phyloP scores from a whole-genome alignment of 2,329 filamentous ascomycete species.

The Teratosphaeria destructans region DNA sequence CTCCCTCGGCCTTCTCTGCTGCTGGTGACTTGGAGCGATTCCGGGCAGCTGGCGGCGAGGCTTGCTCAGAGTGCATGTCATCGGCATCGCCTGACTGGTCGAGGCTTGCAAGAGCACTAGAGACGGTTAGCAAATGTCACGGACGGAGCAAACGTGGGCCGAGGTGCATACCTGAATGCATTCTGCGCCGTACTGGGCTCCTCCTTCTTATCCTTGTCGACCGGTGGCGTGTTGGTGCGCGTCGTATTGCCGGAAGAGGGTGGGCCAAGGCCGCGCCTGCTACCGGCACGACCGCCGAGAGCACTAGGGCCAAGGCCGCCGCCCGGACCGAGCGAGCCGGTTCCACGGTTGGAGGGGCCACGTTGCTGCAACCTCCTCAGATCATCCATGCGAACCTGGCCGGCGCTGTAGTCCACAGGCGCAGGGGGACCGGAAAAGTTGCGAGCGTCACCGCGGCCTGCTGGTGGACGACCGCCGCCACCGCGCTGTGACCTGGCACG shows the following conservation, averaged over 20 bases:
- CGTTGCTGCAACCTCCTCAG: constrained; percentile 68
- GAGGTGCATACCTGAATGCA: constrained; percentile 74
- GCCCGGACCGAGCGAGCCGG: constrained; percentile 50
- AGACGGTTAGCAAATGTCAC: constrained; percentile 19
- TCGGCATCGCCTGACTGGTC: constrained; percentile 52
- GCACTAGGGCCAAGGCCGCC: constrained; percentile 41
- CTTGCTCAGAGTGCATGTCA: constrained; percentile 33
- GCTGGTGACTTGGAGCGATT: constrained; percentile 18
- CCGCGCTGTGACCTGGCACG: constrained; percentile 45
- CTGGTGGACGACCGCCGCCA: constrained; percentile 59
- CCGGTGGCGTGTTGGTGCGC: constrained; percentile 77
- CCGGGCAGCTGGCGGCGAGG: constrained; percentile 22
- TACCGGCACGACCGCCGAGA: constrained; percentile 77
- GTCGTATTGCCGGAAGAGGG: constrained; percentile 67
- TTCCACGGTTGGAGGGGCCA: constrained; percentile 48
- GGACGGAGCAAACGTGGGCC: constrained; percentile 4
- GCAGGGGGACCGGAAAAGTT: constrained; percentile 62
- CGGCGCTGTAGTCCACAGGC: constrained; percentile 59
- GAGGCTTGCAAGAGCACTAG: constrained; percentile 44
- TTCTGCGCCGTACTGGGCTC: constrained; percentile 64
- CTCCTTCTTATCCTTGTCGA: constrained; percentile 48
- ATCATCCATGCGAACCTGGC: constrained; percentile 85
- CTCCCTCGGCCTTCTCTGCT: constrained; percentile 17
- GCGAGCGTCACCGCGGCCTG: constrained; percentile 78
- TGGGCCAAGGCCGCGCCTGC: constrained; percentile 42